A percentile compares a stretch with the other conserved stretches of the same genome.
phyloP scores from a whole-genome alignment of 2,329 filamentous ascomycete species.

The Calonectria pauciramosa region DNA sequence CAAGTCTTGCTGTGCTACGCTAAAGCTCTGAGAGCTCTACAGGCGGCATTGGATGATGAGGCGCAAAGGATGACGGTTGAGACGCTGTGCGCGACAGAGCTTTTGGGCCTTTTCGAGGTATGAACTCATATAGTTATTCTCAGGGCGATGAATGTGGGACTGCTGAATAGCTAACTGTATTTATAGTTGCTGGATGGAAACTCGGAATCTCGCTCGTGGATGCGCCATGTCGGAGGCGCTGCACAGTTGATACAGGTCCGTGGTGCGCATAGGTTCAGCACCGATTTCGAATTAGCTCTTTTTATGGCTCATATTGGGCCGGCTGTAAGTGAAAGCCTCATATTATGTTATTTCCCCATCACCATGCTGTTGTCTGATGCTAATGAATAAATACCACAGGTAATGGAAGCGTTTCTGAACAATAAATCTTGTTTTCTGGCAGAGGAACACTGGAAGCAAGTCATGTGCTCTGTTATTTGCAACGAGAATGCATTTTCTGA shows the following conservation, averaged over 20 bases:
- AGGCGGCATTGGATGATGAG: conserved; percentile 25
- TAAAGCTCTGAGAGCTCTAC: conserved; percentile 19
- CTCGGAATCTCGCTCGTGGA: conserved; percentile 6
- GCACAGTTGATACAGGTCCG: conserved; percentile 24
- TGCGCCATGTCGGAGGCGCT: conserved; percentile 25
- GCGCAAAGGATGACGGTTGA: conserved; percentile 21
- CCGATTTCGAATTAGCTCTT: conserved; percentile 23
- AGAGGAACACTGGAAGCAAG: conserved; percentile 13
- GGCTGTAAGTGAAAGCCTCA: conserved; percentile 13
- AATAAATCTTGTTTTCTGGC: conserved; percentile 27
- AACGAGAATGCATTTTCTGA: conserved; percentile 11
- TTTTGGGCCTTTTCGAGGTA: conserved; percentile 28
- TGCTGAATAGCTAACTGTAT: background rate
- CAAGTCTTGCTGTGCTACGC: conserved; percentile 16
- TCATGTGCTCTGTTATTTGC: conserved; percentile 19
- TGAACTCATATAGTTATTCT: background rate
- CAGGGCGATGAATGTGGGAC: background rate
- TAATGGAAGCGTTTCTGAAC: conserved; percentile 27
- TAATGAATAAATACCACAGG: background rate
- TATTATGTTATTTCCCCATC: too few relatives aligned
- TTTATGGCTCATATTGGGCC: conserved; percentile 28
- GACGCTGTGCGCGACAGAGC: conserved; percentile 22
- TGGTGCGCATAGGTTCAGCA: conserved; percentile 16
- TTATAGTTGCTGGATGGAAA: conserved; percentile 19
- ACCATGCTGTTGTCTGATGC: background rate